Evolutionary conservation across 768 basidiomycete genomes (phyloP), one percentile per base, ranked within the genome.

Genomic region (Sarcodon sp.): DNA sequence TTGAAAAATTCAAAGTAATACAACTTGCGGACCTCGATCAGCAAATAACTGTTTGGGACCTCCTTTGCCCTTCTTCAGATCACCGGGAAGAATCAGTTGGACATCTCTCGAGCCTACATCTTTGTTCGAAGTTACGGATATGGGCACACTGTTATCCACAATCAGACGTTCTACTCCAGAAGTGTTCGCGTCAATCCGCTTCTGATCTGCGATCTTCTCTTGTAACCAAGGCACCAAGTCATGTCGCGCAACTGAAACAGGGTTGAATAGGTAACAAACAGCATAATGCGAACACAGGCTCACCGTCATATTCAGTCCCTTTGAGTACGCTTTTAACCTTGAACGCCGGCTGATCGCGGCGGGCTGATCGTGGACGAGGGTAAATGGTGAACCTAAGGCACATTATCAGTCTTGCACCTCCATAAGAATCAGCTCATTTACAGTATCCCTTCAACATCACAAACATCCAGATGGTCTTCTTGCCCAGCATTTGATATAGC

Each of bases 391-490:
- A 79, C 41, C 77, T 78, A 33, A 8, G 18, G 34, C 6, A 50
- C 3, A 44, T 35, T n/a, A 36, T 13, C 11, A 36, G 37, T 13
- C 21, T 39, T 21, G 33, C 6, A 18, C 16, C 39, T 33, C 15
- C 5, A 39, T 12, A 31, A 18, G 21, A 44, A 35, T 36, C 12
- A 5, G 33, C 41, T 11, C 34, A 9, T 79, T 48, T 54, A 89
- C 88, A 90, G 56, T 36, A 91, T 88, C 9, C 88, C 88, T 61
- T 91, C 87, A n/a, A 79, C 66, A n/a, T 66, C 66, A 57, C 87
- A 90, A 21, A 74, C 63, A 43, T 84, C 85, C 18, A 77, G 61
- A 53, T 82, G 70, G 46, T 72, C 77, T 63, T 86, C 82, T 49
- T 77, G 74, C 44, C 82, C 80, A 4, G 66, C 59, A 47, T 80